These are phyloP conservation scores for Sporothrix curviconia DNA, from an alignment of 2,329 filamentous ascomycete species.

Conservation along the genomic window DNA sequence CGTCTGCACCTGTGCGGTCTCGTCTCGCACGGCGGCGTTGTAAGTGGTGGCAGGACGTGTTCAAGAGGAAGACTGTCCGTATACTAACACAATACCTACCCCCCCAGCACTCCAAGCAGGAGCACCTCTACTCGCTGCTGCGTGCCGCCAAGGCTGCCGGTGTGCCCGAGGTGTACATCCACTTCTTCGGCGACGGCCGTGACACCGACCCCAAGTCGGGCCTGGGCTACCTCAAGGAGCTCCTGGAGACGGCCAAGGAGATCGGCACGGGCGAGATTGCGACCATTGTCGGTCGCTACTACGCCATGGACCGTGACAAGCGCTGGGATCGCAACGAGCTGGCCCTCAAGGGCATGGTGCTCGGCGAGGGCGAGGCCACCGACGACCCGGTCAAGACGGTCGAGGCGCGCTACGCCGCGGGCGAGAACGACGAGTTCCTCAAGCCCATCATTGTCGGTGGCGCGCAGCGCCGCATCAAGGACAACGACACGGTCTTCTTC, in stretches of 20 bases:
- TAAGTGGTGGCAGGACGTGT: slow-evolving; percentile 28
- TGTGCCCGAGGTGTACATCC: slow-evolving; percentile 89
- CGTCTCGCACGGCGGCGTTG: slow-evolving; percentile 89
- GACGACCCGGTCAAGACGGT: slow-evolving; percentile 80
- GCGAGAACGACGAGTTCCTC: slow-evolving; percentile 93
- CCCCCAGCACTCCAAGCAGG: slow-evolving; percentile 81
- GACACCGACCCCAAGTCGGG: slow-evolving; percentile 97
- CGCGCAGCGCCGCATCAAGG: slow-evolving; percentile 77
- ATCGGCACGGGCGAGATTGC: slow-evolving; percentile 81
- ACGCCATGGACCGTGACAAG: slow-evolving; percentile 99
- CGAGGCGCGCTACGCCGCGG: slow-evolving; percentile 78
- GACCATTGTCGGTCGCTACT: slow-evolving; percentile 93
- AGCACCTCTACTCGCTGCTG: slow-evolving; percentile 81
- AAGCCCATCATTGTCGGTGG: slow-evolving; percentile 95
- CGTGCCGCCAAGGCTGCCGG: slow-evolving; percentile 82
- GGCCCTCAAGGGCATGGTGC: slow-evolving; percentile 77
- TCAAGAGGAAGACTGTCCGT: not conserved
- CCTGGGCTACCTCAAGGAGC: slow-evolving; percentile 77
- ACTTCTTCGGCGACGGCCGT: slow-evolving; percentile 97
- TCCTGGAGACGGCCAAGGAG: slow-evolving; percentile 75
- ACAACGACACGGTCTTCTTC: slow-evolving; percentile 94
- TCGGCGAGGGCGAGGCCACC: slow-evolving; percentile 80
- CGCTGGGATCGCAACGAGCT: slow-evolving; percentile 93
- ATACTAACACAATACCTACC: not conserved
- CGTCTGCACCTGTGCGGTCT: slow-evolving; percentile 88